Evolutionary conservation across 106 monocot genomes (phyloP), one percentile per base, ranked within the genome.

Genomic region (Vanilla planifolia): DNA sequence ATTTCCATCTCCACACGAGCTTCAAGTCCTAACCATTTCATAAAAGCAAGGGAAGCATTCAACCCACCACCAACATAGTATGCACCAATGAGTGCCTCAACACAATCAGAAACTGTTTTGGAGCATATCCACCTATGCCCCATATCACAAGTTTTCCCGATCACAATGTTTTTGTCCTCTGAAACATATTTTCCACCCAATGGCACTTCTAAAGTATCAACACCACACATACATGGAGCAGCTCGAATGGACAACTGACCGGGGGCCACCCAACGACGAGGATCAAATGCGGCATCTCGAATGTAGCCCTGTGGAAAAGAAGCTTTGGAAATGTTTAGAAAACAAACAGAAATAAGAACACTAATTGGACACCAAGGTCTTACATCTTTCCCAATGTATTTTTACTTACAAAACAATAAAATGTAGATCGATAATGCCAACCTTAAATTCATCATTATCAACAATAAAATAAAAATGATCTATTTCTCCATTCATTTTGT

Each of bases 111-210:
- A 53, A 98, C 73, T 20, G 92, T 98, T 67, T 98, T 98, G 10
- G 98, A 92, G 58, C 98, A 98, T 33, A 98, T 70, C 98, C 98
- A 98, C 29, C 98, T 69, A 56, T 92, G 98, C 13, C 98, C 98
- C 53, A 34, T 59, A 50, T 98, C 92, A 66, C 98, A 98, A 36
- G 77, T 33, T 61, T 80, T 92, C 35, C 98, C 91, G 29, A 98
- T 67, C 27, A 92, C 74, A 26, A 77, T 48, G 60, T 75, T 46
- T 2, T 73, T 80, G 11, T 82, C 77, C 58, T 74, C 67, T 8
- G 48, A 60, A 0, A 72, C 71, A 47, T 63, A 63, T 17, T 33
- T 67, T 7, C 68, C 59, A 43, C 73, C 71, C 13, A 62, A 51
- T 36, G 82, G 63, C 8, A 56, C 67, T 52, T 67, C 62, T 8